These are phyloP conservation scores for Saccharomycopsis fodiens DNA, from an alignment of 805 yeast genomes.

Conservation along the genomic window DNA sequence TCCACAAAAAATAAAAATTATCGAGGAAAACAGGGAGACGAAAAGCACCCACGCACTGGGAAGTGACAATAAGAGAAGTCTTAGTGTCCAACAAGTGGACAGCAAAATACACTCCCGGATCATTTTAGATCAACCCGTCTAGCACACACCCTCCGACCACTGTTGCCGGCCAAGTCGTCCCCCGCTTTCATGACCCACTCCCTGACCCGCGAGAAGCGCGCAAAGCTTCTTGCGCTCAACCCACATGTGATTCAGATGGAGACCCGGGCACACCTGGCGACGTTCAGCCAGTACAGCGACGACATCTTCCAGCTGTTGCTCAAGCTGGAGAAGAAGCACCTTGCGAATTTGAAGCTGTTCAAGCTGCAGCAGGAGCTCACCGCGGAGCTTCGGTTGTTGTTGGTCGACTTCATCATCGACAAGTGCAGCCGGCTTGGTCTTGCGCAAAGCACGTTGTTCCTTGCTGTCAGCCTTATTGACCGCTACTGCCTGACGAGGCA, in stretches of 20 bases:
- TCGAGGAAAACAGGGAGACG: no score
- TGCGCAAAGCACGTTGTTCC: conserved; percentile 19
- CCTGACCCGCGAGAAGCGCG: not conserved
- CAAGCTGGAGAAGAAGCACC: not conserved
- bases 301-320: conserved; percentile 8
- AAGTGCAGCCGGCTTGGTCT: not conserved
- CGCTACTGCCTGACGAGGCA: conserved; percentile 30
- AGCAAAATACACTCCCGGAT: no score
- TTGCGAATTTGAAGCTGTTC: conserved; percentile 11
- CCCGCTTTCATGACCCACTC: no score
- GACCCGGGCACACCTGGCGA: conserved; percentile 4
- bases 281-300: conserved; percentile 12
- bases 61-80: no score
- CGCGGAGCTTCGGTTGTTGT: conserved; percentile 5
- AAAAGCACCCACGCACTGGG: no score
- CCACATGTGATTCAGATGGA: conserved; percentile 11
- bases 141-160: no score
- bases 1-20: no score
- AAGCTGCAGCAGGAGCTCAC: conserved; percentile 12
- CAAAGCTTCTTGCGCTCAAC: not conserved
- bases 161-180: no score
- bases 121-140: no score
- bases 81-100: no score
- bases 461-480: conserved; percentile 33
- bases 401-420: conserved; percentile 11